Base-by-base conservation (phyloP, 805 yeast genomes). In the Sugiyamaella chiloensis region DNA sequence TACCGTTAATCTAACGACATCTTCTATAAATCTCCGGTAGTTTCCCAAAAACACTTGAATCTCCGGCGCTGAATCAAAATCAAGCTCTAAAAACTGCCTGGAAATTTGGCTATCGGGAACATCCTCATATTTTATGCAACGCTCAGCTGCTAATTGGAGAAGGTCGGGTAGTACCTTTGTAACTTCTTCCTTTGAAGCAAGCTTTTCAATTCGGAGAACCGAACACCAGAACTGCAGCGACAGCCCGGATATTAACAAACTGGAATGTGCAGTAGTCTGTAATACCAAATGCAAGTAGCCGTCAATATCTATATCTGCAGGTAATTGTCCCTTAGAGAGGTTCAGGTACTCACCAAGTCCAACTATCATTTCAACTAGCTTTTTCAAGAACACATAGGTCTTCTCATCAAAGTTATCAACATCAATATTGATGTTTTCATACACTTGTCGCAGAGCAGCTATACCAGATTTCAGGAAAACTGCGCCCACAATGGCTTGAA, bases 191-290 rank as follows among this genome's bases (percentile, higher is more conserved):
- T 53, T 57, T 14, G 60, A 50, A 27, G 59, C 54, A 19, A 85
- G 71, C 51, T 83, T 87, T 56, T 89, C 96, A 48, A 83, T 79
- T 58, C 99, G 76, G 44, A 95, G 69, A 55, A 91, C 80, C 1
- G 91, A 79, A 52, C 95, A 88, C 99, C 99, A 95, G 70, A 93
- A 85, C 62, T 89, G 96, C 44, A 93, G 68, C 0, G 96, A 86
- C 14, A 93, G 73, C 0, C 96, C 96, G 43, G 96, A 84, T 2
- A 91, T 83, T n/a, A 91, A 83, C 47, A 93, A 73, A 58, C 96
- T 86, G 21, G 87, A 85, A 60, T 88, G 93, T 58, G 74, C 77
- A 0, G 96, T 86, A 1, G 96, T 87, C 40, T 81, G 76, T 37
- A 93, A 70, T 4, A 93, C 88, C 19, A 93, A 74, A 47, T 77